These are phyloP conservation scores for Venturia effusa DNA, from an alignment of 2,329 filamentous ascomycete genomes.

Conservation along the genomic window DNA sequence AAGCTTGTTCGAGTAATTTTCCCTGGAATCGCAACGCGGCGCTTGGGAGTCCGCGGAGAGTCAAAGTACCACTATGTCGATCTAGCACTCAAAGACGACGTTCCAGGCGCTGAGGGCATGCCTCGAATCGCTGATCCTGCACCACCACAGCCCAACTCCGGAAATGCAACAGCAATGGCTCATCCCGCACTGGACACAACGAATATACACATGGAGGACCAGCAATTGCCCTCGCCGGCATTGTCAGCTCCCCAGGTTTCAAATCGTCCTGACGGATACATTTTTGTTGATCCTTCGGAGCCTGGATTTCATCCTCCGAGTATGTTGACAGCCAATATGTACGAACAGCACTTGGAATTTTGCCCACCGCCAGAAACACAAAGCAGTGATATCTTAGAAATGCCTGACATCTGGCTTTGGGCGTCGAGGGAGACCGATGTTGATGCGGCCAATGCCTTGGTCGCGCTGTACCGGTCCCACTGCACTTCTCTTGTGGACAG, in stretches of 20 bases:
- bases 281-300: constrained; percentile 36
- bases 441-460: constrained; percentile 76
- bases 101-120: background rate
- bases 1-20: constrained; percentile 96
- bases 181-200: constrained; percentile 37
- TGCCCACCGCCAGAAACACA: constrained; percentile 46
- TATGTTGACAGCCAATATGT: constrained; percentile 3
- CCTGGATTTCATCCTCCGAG: constrained; percentile 17
- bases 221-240: constrained; percentile 10
- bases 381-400: constrained; percentile 58
- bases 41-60: constrained; percentile 86
- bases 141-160: background rate
- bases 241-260: constrained; percentile 21
- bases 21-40: constrained; percentile 82
- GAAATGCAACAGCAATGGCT: background rate
- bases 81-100: constrained; percentile 38
- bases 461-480: constrained; percentile 83
- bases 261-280: constrained; percentile 27
- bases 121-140: background rate
- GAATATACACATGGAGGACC: constrained; percentile 30
- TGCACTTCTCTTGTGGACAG: constrained; percentile 93
- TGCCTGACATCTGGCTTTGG: constrained; percentile 81
- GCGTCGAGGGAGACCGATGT: constrained; percentile 71
- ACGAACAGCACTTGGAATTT: constrained; percentile 49
- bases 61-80: constrained; percentile 92